phyloP scores from a whole-genome alignment of 441 rosid genomes.

The Metrosideros polymorpha region DNA sequence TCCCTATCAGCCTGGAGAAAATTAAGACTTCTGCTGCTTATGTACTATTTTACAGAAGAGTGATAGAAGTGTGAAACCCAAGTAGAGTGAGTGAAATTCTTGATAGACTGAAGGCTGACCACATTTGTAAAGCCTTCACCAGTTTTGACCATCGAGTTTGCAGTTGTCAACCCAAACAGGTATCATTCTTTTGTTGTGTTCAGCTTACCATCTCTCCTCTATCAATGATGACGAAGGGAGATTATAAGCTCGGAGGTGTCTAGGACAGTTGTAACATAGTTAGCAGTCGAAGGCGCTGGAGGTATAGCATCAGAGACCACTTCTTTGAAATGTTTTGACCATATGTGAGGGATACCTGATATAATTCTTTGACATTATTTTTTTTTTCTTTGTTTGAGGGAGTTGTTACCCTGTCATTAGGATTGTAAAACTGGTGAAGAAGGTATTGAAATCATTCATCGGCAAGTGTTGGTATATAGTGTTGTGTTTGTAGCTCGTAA shows the following conservation, averaged over 20 bases:
- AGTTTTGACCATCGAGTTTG: neutral
- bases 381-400: neutral
- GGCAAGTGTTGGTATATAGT: neutral
- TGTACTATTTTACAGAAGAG: conserved; percentile 93
- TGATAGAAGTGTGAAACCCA: conserved; percentile 28
- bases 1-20: conserved; percentile 63
- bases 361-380: neutral
- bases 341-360: conserved; percentile 1
- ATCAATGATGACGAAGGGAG: neutral
- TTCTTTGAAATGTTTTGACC: neutral
- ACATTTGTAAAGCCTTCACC: neutral
- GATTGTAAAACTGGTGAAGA: conserved; percentile 9
- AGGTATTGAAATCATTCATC: conserved; percentile 7
- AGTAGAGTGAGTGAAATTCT: neutral
- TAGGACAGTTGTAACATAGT: neutral
- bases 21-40: conserved; percentile 94
- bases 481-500: neutral
- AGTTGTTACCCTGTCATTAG: conserved; percentile 2
- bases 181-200: neutral
- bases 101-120: neutral
- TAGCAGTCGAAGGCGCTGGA: neutral
- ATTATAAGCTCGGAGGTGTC: neutral
- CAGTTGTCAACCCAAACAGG: neutral
- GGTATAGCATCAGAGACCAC: neutral
- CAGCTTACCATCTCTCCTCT: neutral